A percentile compares a stretch with the other conserved stretches of the same genome.
phyloP scores from a whole-genome alignment of 352 stramenopile genomes.

The Phytophthora niederhauseri region DNA sequence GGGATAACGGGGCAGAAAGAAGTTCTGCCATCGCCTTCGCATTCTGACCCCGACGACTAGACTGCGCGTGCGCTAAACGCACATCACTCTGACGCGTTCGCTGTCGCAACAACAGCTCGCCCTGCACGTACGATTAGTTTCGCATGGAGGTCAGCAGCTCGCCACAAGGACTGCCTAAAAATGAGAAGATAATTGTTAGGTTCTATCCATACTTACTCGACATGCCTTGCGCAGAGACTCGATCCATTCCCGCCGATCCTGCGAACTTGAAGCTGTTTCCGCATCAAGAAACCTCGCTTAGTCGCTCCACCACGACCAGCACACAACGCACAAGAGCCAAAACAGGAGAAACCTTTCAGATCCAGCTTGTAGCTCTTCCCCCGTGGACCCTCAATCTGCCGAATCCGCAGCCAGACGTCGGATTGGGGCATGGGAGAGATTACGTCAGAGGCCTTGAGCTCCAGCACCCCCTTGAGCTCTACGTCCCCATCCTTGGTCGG shows the following conservation, averaged over 20 bases:
- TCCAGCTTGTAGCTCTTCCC: slow-evolving; percentile 74
- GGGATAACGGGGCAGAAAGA: slow-evolving; percentile 26
- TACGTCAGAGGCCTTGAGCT: slow-evolving; percentile 52
- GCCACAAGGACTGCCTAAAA: neutral
- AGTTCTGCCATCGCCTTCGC: slow-evolving; percentile 33
- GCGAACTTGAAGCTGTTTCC: slow-evolving; percentile 42
- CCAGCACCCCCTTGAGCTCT: slow-evolving; percentile 49
- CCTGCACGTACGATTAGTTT: slow-evolving; percentile 11
- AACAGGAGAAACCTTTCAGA: slow-evolving; percentile 53
- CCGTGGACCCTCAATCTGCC: slow-evolving; percentile 48
- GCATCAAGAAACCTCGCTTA: neutral
- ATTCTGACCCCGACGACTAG: slow-evolving; percentile 30
- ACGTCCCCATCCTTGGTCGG: slow-evolving; percentile 33
- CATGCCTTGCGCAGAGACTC: slow-evolving; percentile 56
- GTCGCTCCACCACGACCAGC: neutral
- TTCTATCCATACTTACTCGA: slow-evolving; percentile 31
- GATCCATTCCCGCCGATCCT: slow-evolving; percentile 70
- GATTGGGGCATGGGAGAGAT: slow-evolving; percentile 55
- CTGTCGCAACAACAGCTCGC: slow-evolving; percentile 36
- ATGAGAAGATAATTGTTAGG: slow-evolving; percentile 1
- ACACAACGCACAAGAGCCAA: neutral
- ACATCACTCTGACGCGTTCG: slow-evolving; percentile 31
- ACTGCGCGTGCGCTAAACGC: slow-evolving; percentile 22
- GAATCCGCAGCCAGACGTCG: slow-evolving; percentile 66
- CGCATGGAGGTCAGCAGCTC: neutral